Base-by-base conservation (phyloP, 148 eudicot genomes). In the Rhododendron henanense region DNA sequence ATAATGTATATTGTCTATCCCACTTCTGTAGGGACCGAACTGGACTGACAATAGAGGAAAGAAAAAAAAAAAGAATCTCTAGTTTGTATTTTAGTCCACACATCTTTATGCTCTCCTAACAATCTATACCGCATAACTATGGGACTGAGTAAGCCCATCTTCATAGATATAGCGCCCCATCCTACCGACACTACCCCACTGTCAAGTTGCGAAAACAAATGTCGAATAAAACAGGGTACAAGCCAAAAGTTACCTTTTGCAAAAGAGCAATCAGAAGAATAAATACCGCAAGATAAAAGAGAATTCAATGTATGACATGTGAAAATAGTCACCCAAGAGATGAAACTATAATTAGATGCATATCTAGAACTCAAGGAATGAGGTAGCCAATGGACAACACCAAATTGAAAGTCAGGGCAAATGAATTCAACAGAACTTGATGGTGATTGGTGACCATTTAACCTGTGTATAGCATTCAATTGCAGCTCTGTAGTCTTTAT, bases 381-480 rank as follows among this genome's bases (percentile, higher is more conserved):
- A 41, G 59, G 11, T 33, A 61, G 44, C 19, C 35, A 37, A 74
- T 53, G 37, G 80, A 35, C 13, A 28, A 82, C 13, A 86, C 23
- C 16, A 69, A 79, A 37, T 61, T 2, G 48, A 41, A 79, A 61
- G 63, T 65, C 73, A 86, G 39, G 59, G 75, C 31, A 15, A 81
- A 37, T 74, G 19, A 79, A 45, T 28, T 55, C 50, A 53, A 53
- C 7, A 31, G 57, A 80, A 63, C 19, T 79, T 71, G 18, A 31
- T 21, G n/a, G 76, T 63, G 23, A 37, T 65, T 31, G 16, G 76
- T 78, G 23, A 37, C 51, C 76, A 15, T 84, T 87, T 63, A 78
- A 95, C 99, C 96, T 93, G 98, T 10, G 93, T 88, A 86, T 92
- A 97, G 86, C 90, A 92, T n/a, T 94, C 98, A 10, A 92, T 89